These are phyloP conservation scores for Cladorrhinum sp. DNA, from an alignment of 2,329 filamentous ascomycete genomes.

Conservation along the genomic window DNA sequence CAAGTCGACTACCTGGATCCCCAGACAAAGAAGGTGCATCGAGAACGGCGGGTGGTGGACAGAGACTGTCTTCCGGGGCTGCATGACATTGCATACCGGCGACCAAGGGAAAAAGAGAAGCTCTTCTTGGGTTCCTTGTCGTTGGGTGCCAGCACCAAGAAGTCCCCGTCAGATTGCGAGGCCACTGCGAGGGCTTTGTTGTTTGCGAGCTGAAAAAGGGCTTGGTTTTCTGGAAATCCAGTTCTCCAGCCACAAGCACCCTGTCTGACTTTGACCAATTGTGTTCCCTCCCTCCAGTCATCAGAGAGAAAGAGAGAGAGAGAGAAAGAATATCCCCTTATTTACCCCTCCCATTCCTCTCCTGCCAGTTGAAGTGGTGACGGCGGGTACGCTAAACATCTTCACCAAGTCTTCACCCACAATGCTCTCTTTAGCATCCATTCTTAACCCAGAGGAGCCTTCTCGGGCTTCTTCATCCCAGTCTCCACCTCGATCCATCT, in stretches of 20 bases:
- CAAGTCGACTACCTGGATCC: constrained; percentile 49
- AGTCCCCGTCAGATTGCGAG: constrained; percentile 32
- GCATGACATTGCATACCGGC: constrained; percentile 40
- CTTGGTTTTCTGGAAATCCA: constrained; percentile 28
- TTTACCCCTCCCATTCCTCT: constrained; percentile 32
- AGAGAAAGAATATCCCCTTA: constrained; percentile 18
- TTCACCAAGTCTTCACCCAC: constrained; percentile 25
- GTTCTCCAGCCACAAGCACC: constrained; percentile 19
- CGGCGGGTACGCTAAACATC: constrained; percentile 45
- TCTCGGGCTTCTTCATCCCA: constrained; percentile 39
- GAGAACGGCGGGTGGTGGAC: constrained; percentile 37
- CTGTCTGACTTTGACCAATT: constrained; percentile 30
- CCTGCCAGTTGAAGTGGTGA: constrained; percentile 24
- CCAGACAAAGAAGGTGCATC: constrained; percentile 47
- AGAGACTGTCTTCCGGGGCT: constrained; percentile 33
- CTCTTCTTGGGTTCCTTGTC: constrained; percentile 39
- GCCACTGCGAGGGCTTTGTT: constrained; percentile 33
- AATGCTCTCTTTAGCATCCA: constrained; percentile 64
- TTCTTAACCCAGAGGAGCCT: constrained; percentile 58
- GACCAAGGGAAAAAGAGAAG: constrained; percentile 36
- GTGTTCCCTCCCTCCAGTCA: constrained; percentile 22
- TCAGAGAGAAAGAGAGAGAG: constrained; percentile 16
- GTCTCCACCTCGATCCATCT: constrained; percentile 37
- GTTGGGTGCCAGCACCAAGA: constrained; percentile 28
- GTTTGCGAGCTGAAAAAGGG: constrained; percentile 40